phyloP scores from a whole-genome alignment of 225 moss, liverwort and hornwort species.

The Straminergon stramineum region DNA sequence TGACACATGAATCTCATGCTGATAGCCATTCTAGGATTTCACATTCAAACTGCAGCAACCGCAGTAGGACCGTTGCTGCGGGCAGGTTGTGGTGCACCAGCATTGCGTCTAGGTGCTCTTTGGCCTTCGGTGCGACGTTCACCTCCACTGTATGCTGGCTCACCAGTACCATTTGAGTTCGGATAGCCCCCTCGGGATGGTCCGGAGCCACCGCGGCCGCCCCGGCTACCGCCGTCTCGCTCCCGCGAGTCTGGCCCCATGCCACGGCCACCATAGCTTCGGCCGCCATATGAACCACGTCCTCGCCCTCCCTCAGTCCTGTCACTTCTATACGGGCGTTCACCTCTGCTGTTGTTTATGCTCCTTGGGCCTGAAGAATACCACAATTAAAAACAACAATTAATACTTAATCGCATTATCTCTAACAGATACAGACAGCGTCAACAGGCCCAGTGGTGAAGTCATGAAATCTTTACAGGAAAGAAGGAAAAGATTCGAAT shows the following conservation, averaged over 20 bases:
- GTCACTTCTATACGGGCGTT: constrained; percentile 30
- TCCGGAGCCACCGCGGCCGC: constrained; percentile 26
- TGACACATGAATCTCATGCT: constrained; percentile 2
- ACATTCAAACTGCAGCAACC: constrained; percentile 2
- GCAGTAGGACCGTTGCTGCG: constrained; percentile 24
- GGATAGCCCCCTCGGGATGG: constrained; percentile 28
- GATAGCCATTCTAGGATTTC: background rate
- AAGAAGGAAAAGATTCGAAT: background rate
- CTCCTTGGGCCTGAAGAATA: constrained; percentile 9
- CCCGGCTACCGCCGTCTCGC: constrained; percentile 19
- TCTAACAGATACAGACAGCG: background rate
- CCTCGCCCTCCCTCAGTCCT: constrained; percentile 34
- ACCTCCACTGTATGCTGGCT: constrained; percentile 14
- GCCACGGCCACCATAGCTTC: constrained; percentile 28
- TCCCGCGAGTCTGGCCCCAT: constrained; percentile 32
- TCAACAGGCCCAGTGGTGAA: background rate
- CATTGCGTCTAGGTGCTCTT: constrained; percentile 33
- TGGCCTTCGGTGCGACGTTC: constrained; percentile 39
- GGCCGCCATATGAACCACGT: constrained; percentile 32
- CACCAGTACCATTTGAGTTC: constrained; percentile 19
- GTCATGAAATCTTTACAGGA: background rate
- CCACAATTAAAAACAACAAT: background rate
- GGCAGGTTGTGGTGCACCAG: constrained; percentile 8
- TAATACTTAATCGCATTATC: too few species aligned
- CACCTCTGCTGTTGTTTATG: constrained; percentile 16